These are phyloP conservation scores for Novymonas esmeraldas DNA, from an alignment of 208 protist genomes.

Conservation along the genomic window DNA sequence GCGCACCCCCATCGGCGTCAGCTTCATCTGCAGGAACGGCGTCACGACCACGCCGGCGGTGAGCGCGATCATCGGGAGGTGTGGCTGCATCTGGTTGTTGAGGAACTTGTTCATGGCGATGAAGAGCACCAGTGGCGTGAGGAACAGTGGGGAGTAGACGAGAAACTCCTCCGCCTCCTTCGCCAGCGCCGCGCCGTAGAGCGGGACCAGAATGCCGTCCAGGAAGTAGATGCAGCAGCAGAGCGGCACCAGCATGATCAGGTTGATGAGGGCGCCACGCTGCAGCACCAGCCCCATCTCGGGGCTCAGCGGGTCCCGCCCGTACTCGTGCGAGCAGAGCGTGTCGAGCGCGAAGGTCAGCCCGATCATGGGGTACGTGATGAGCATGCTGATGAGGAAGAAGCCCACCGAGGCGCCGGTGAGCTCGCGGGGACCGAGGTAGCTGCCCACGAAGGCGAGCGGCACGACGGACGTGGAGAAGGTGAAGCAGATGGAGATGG, in stretches of 20 bases:
- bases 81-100: constrained; percentile 87
- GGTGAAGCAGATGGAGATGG: constrained; percentile 77
- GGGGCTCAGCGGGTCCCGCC: constrained; percentile 65
- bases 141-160: constrained; percentile 60
- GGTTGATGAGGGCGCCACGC: constrained; percentile 76
- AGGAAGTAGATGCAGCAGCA: constrained; percentile 62
- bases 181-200: constrained; percentile 68
- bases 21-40: constrained; percentile 63
- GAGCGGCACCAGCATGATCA: constrained; percentile 58
- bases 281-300: constrained; percentile 81
- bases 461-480: constrained; percentile 80
- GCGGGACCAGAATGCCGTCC: constrained; percentile 36
- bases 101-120: constrained; percentile 84
- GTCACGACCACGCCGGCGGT: constrained; percentile 69
- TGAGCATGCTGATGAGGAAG: constrained; percentile 75
- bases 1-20: constrained; percentile 77
- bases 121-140: constrained; percentile 70
- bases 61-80: constrained; percentile 82
- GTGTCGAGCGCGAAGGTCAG: constrained; percentile 88
- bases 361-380: constrained; percentile 78
- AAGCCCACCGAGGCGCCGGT: constrained; percentile 82
- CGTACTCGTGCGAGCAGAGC: constrained; percentile 85
- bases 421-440: constrained; percentile 64
- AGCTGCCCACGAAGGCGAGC: constrained; percentile 78
- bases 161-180: constrained; percentile 68